A percentile compares a stretch with the other conserved stretches of the same genome.
These are phyloP conservation scores for Beta vulgaris DNA, from an alignment of 148 eudicot genomes.

Conservation along the genomic window DNA sequence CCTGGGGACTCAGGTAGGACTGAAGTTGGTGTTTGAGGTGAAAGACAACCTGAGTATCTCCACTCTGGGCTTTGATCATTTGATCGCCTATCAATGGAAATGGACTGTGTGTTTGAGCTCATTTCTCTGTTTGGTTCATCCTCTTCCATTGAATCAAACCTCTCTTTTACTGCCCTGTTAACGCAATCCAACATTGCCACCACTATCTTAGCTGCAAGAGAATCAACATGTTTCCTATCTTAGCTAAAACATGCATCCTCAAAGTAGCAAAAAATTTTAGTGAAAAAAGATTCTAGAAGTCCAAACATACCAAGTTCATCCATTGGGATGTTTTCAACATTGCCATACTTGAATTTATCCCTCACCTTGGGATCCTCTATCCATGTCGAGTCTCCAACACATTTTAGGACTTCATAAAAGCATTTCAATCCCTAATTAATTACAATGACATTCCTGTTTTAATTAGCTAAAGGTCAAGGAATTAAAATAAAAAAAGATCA, in stretches of 20 bases:
- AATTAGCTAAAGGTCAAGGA: neutral
- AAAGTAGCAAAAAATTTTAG: neutral
- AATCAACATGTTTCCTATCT: neutral
- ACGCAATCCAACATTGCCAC: conserved; percentile 59
- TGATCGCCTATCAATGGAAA: conserved; percentile 36
- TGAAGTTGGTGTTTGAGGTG: conserved; percentile 88
- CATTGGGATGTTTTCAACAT: conserved; percentile 38
- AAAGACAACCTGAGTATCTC: conserved; percentile 35
- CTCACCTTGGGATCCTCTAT: conserved; percentile 51
- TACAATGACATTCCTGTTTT: conserved; percentile 8
- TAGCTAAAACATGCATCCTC: no score
- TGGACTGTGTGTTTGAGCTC: conserved; percentile 34
- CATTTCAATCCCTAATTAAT: conserved; percentile 51
- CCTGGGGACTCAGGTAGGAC: conserved; percentile 55
- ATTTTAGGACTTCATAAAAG: conserved; percentile 62
- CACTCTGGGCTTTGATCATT: conserved; percentile 39
- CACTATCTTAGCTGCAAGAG: conserved; percentile 40
- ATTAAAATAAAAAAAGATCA: no score
- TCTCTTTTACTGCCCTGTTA: conserved; percentile 64
- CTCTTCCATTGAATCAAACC: conserved; percentile 69
- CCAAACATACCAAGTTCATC: conserved; percentile 60
- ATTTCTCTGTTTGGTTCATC: conserved; percentile 50
- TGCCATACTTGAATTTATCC: conserved; percentile 42
- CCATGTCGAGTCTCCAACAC: conserved; percentile 73
- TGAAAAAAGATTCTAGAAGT: neutral